Base-by-base conservation (phyloP, 495 filamentous ascomycete species). In the Aspergillus conjunctus region DNA sequence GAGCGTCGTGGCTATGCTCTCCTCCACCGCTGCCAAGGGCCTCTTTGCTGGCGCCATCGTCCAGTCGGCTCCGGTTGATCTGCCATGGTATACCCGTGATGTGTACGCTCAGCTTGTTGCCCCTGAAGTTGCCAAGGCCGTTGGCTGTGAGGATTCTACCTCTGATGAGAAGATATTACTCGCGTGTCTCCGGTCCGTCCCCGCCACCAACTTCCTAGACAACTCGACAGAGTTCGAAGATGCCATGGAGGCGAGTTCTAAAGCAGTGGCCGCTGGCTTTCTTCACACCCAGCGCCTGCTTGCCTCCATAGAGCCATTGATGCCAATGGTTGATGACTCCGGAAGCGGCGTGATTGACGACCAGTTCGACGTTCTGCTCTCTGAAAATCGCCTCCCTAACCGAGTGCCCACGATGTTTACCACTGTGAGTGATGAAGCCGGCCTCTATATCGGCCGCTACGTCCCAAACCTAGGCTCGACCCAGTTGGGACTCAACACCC, bases 1-100 rank as follows among this genome's bases (percentile, higher is more conserved):
- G 15, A 77, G 73, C 33, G 79, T 84, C 0, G 70, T 84, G 8
- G 81, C 79, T 15, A 68, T 83, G 66, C 71, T 79, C 3, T 77
- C 80, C 39, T 71, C 72, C 3, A 60, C 60, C 8, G 61, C 62
- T 17, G 72, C 72, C 5, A 66, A 64, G 14, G 70, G 68, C n/a
- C 67, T 74, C 37, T 74, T 74, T 60, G 63, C 69, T 22, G 64
- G 57, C 1, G 72, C 72, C 2, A 67, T 74, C 20, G 64, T 68
- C 12, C 72, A 74, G 34, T 72, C 70, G 0, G 63, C 69, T 20
- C 64, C 62, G 0, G 43, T 70, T n/a, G 69, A 72, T 44, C 32
- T 66, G 5, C 69, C 69, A 1, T 72, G 69, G 69, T 72, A 65
- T 61, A 64, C 69, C 7, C 67, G 64, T 12, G 50, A 43, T 5